Percentiles rank a stretch among this genome's conserved stretches.
These are phyloP conservation scores for Ceratobasidium sp. DNA, from an alignment of 1,284 basidiomycete genomes.

Conservation along the genomic window DNA sequence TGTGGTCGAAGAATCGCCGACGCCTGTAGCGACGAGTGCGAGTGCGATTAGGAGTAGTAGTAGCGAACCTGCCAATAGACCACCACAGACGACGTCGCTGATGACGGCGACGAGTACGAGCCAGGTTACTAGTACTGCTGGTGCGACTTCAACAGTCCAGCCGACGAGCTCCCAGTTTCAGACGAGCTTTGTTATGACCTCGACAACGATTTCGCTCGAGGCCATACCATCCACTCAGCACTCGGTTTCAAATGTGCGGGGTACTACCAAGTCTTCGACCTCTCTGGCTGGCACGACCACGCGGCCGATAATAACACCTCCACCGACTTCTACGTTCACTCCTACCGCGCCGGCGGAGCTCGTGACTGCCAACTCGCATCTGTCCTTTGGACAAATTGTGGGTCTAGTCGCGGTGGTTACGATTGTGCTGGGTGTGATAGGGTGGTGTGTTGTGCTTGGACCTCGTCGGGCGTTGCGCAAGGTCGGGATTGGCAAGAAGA, in stretches of 20 bases:
- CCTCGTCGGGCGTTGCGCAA: conserved; percentile 17
- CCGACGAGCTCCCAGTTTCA: not conserved
- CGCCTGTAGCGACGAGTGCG: too few relatives aligned
- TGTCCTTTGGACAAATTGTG: conserved; percentile 19
- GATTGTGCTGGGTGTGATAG: not conserved
- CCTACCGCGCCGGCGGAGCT: conserved; percentile 1
- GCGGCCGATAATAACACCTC: conserved; percentile 30
- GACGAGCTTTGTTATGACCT: not conserved
- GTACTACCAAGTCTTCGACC: not conserved
- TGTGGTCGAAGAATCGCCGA: too few relatives aligned
- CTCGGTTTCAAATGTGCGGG: not conserved
- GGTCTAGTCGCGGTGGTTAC: not conserved
- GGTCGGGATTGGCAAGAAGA: not conserved
- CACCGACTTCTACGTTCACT: not conserved
- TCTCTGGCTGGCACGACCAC: conserved; percentile 10
- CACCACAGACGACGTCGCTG: too few relatives aligned
- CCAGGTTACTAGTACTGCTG: too few relatives aligned
- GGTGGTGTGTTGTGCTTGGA: conserved; percentile 25
- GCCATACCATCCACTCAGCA: not conserved
- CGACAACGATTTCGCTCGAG: not conserved
- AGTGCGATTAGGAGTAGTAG: too few relatives aligned
- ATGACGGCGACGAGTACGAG: too few relatives aligned
- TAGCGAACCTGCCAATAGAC: too few relatives aligned
- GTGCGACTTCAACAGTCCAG: not conserved
- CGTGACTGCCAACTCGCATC: not conserved